Conservation (phyloP, 495 filamentous ascomycete species). For the Talaromyces trachyspermus region DNA sequence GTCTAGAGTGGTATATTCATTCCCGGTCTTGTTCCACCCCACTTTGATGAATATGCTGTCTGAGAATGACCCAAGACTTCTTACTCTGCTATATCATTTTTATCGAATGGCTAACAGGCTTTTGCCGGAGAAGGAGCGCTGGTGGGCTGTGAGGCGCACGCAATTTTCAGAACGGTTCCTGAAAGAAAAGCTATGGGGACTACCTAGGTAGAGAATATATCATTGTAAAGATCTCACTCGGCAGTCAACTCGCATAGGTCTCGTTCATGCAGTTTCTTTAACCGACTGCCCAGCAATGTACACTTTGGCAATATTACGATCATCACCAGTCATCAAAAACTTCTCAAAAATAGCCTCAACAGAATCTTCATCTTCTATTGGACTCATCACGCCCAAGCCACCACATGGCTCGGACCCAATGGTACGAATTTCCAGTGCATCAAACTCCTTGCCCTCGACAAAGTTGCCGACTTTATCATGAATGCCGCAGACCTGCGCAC, state of each 20-base stretch:
- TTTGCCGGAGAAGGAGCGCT: constrained; percentile 3
- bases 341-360: constrained; percentile 49
- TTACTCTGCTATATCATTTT: neutral
- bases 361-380: constrained; percentile 45
- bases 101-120: neutral
- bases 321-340: constrained; percentile 60
- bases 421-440: constrained; percentile 50
- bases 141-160: neutral
- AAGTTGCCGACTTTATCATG: constrained; percentile 51
- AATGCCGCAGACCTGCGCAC: constrained; percentile 53
- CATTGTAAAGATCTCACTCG: too few relatives aligned
- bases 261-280: constrained; percentile 23
- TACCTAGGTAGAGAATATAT: too few relatives aligned
- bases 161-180: neutral
- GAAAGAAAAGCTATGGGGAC: neutral
- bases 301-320: constrained; percentile 52
- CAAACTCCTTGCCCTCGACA: constrained; percentile 54
- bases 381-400: constrained; percentile 38
- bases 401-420: constrained; percentile 12
- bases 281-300: constrained; percentile 50
- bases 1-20: neutral
- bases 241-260: too few relatives aligned
- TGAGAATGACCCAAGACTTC: neutral
- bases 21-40: neutral
- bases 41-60: neutral